A percentile compares a stretch with the other conserved stretches of the same genome.
Conservation (phyloP, 305 asterid genomes). For the Ajuga reptans region DNA sequence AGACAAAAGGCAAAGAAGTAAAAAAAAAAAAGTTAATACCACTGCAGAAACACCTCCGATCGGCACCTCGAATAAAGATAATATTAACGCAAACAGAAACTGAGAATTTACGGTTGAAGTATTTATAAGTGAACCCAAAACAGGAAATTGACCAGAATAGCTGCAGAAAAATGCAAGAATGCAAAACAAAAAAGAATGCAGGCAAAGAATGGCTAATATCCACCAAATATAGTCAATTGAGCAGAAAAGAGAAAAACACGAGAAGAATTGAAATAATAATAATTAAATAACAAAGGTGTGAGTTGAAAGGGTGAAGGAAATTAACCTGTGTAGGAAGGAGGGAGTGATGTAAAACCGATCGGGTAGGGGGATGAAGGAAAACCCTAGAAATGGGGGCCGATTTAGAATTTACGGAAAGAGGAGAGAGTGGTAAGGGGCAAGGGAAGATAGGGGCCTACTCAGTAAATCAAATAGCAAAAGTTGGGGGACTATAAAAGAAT, state of each 20-base stretch:
- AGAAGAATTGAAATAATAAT: neutral
- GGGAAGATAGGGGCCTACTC: conserved; percentile 12
- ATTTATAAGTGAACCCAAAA: conserved; percentile 1
- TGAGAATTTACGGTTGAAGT: neutral
- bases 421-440: conserved; percentile 28
- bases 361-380: conserved; percentile 34
- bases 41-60: neutral
- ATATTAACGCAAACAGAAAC: neutral
- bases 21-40: neutral
- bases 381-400: conserved; percentile 52
- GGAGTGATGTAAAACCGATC: conserved; percentile 14
- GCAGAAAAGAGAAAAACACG: neutral
- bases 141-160: neutral
- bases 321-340: conserved; percentile 29
- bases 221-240: conserved; percentile 12
- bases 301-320: conserved; percentile 13
- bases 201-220: neutral
- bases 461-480: conserved; percentile 10
- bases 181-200: too few species aligned
- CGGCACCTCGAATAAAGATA: neutral
- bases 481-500: conserved; percentile 15
- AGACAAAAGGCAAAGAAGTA: too few species aligned
- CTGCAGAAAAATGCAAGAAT: neutral
- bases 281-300: neutral
- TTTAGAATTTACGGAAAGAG: conserved; percentile 36